Base-by-base conservation (phyloP, 106 monocot genomes). In the Allium fistulosum region DNA sequence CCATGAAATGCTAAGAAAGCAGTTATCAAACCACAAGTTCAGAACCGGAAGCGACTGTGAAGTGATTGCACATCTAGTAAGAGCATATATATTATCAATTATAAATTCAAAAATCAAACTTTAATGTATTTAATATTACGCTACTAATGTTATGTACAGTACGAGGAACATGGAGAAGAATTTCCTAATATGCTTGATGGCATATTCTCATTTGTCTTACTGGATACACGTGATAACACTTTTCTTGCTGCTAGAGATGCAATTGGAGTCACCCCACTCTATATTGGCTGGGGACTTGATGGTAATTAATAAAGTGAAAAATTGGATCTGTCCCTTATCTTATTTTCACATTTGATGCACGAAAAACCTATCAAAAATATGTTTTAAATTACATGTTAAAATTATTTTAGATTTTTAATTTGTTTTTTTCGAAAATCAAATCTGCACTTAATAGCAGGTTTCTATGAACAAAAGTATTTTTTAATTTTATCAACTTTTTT, bases 1-100 rank as follows among this genome's bases (percentile, higher is more conserved):
- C 78, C 94, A 94, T 69, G 82, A 94, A 70, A 73, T 75, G 16
- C 73, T 94, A 7, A 77, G 87, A 71, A 80, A 84, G 62, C 61
- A 71, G 18, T 70, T 87, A 63, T 18, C 86, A 10, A 57, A 70
- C 58, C 90, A 94, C 72, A 82, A 16, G 4, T 94, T 90, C 80
- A 80, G 77, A 58, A 93, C 93, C 2, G 89, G 89, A 6, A 93
- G 93, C 53, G 89, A 93, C 46, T 93, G 93, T 57, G 93, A 90
- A 50, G 94, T 94, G 58, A 94, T 94, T 64, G 86, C 90, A 51
- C 90, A 90, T 69, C 82, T 90, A 64, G 90, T 94, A 58, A 81
- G 82, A n/a, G 37, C 37, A 37, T 37, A 37, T 4, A 37, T 37
- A 37, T 37, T 37, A 37, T 37, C 37, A 37, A 37, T 37, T 37